A percentile compares a stretch with the other conserved stretches of the same genome.
phyloP scores from a whole-genome alignment of 345 rosid species.

The Gossypium herbaceum region DNA sequence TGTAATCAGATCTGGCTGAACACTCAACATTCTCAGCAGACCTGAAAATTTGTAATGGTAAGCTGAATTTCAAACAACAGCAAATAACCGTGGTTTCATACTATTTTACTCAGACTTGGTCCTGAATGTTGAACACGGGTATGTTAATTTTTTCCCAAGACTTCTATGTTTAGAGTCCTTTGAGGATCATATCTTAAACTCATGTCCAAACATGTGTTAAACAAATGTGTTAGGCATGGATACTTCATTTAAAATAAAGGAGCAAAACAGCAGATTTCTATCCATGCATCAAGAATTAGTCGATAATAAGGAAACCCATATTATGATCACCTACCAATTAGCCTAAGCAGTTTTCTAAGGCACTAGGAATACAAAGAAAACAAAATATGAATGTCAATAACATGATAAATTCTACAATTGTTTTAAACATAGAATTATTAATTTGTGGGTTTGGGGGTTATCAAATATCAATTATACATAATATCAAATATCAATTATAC shows the following conservation, averaged over 20 bases:
- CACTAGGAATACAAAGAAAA: not conserved
- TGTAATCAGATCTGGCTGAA: constrained; percentile 59
- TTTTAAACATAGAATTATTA: not conserved
- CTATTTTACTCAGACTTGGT: too few relatives aligned
- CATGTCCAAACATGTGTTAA: too few relatives aligned
- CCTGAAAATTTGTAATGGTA: constrained; percentile 37
- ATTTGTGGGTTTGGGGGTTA: not conserved
- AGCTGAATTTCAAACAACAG: not conserved
- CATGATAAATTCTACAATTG: not conserved
- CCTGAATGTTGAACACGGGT: too few relatives aligned
- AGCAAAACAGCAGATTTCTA: not conserved
- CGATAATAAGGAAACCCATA: not conserved
- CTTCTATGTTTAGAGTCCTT: too few relatives aligned
- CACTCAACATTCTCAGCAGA: constrained; percentile 77
- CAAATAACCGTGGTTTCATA: not conserved
- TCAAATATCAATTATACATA: not conserved
- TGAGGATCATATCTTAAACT: too few relatives aligned
- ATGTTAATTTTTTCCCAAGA: too few relatives aligned
- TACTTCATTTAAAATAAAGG: too few relatives aligned
- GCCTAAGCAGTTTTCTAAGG: not conserved
- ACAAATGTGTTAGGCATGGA: too few relatives aligned
- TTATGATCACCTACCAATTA: not conserved
- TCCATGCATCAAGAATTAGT: not conserved
- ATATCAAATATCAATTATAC: not conserved
- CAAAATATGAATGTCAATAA: not conserved